A percentile compares a stretch with the other conserved stretches of the same genome.
These are phyloP conservation scores for Mortierella claussenii DNA, from an alignment of 192 early-diverging fungal genomes.

Conservation along the genomic window DNA sequence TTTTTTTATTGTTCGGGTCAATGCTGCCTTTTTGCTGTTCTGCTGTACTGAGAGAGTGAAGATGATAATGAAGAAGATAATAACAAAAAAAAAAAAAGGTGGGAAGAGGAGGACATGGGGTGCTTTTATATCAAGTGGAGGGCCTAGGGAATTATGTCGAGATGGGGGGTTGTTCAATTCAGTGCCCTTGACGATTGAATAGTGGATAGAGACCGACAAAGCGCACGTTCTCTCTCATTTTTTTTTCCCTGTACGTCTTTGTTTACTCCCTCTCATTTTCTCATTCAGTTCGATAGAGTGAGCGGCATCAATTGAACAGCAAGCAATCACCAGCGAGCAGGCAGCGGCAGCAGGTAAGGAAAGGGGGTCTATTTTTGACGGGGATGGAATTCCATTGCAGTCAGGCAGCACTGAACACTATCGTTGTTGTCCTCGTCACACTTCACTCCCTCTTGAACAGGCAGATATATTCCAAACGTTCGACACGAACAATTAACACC, in stretches of 20 bases:
- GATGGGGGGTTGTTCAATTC: neutral
- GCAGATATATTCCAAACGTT: too few species aligned
- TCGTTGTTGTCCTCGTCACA: too few species aligned
- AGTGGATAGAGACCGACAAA: constrained; percentile 1
- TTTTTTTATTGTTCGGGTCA: neutral
- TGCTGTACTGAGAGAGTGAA: neutral
- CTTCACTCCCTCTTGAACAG: too few species aligned
- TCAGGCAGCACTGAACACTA: too few species aligned
- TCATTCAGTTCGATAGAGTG: too few species aligned
- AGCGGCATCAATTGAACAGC: too few species aligned
- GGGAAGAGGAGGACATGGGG: neutral
- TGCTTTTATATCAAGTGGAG: constrained; percentile 16
- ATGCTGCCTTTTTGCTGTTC: neutral
- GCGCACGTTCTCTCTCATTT: constrained; percentile 18
- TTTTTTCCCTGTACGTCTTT: constrained; percentile 4
- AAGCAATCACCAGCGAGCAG: too few species aligned
- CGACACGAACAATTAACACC: too few species aligned
- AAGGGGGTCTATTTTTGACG: too few species aligned
- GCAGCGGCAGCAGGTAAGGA: too few species aligned
- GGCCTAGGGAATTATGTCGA: constrained; percentile 4
- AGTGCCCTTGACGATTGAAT: neutral
- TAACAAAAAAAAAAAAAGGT: constrained; percentile 8
- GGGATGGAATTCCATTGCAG: too few species aligned
- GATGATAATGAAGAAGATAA: constrained; percentile 13
- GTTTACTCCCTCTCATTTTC: too few species aligned